Conservation (phyloP, 345 rosid genomes). For the Kernera saxatilis region DNA sequence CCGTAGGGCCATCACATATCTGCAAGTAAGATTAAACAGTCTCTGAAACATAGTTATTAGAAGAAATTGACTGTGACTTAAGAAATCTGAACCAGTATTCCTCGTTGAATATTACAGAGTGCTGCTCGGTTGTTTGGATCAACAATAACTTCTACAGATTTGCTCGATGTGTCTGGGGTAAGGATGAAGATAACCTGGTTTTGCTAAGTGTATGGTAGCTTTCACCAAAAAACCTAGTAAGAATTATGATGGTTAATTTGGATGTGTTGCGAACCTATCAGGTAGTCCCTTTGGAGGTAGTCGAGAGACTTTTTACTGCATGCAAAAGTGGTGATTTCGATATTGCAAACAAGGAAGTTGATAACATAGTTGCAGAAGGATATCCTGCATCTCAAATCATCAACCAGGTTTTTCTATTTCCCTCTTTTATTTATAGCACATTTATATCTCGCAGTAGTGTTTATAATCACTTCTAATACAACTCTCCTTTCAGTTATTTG, state of each 20-base stretch:
- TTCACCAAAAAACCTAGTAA: not conserved
- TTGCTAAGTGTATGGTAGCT: not conserved
- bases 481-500: slow-evolving; percentile 52
- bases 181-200: slow-evolving; percentile 24
- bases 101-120: slow-evolving; percentile 56
- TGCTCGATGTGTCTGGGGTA: slow-evolving; percentile 84
- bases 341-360: slow-evolving; percentile 81
- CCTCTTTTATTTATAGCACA: not conserved
- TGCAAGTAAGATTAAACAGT: slow-evolving; percentile 53
- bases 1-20: slow-evolving; percentile 90
- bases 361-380: slow-evolving; percentile 73
- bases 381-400: slow-evolving; percentile 89
- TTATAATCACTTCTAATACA: slow-evolving; percentile 1
- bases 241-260: slow-evolving; percentile 4
- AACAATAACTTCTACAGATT: slow-evolving; percentile 69
- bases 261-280: slow-evolving; percentile 22
- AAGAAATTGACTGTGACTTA: not conserved
- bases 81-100: not conserved
- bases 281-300: slow-evolving; percentile 73
- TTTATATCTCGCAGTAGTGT: not conserved
- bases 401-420: slow-evolving; percentile 47
- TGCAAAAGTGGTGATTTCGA: slow-evolving; percentile 92
- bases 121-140: slow-evolving; percentile 93
- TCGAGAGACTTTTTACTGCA: slow-evolving; percentile 48
- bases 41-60: not conserved